Base-by-base conservation (phyloP, 768 basidiomycete species). In the Dioszegia crocea region DNA sequence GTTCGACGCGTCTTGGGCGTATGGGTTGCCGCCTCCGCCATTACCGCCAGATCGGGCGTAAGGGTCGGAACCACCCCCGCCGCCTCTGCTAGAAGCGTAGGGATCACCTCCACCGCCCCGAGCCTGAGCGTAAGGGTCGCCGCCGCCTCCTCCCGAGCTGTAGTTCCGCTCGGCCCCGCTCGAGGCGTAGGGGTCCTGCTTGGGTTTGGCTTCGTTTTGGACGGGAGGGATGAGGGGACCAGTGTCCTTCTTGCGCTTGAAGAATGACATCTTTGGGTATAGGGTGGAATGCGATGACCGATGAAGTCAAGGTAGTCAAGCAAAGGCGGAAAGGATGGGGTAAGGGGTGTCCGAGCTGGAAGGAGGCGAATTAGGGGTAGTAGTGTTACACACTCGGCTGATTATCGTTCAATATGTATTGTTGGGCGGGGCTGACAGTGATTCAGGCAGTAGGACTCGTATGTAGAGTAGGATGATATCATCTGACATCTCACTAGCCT, bases 151-250 rank as follows among this genome's bases (percentile, higher is more conserved):
- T 3, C 17, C 14, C 17, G 12, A 19, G 24, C 51, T 53, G 38
- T 53, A 53, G 54, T 39, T 38, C 6, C 40, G 46, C 3, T 26
- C 38, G 12, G 14, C 24, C 9, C 51, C 51, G 24, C 38, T 40
- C 26, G 48, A 2, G 51, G 59, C 51, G 51, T 53, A 53, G 11
- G 51, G 51, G 60, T 65, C 62, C 3, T 63, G 67, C 47, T 48
- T 48, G 6, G 40, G 6, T 19, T 61, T 51, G 27, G 46, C 47
- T 17, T 49, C 30, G 61, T 55, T 16, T 2, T 67, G 64, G 17
- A 76, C 75, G 12, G 75, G 75, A 0, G 75, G 75, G 50, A 76
- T 76, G 17, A 72, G 40, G n/a, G 68, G 67, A n/a, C 33, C 33
- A 4, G 53, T 63, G 23, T 70, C 63, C 60, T 72, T 67, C 57